Conservation (phyloP, 2,329 filamentous ascomycete genomes). For the Fusarium illudens region DNA sequence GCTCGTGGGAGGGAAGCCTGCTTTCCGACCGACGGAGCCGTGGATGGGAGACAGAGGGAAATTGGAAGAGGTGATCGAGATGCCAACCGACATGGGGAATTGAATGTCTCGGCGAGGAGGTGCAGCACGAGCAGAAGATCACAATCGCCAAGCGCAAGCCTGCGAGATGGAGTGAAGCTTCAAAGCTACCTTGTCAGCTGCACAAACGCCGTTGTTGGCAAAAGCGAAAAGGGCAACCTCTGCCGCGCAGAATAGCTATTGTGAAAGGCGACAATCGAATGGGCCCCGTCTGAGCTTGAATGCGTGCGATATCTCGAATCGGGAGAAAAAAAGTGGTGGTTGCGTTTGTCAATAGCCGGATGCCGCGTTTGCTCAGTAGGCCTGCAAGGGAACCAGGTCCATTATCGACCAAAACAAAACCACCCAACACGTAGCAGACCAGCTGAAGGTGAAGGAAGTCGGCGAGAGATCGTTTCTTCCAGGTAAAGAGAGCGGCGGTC, state of each 20-base stretch:
- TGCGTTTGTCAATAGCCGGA: constrained; percentile 24
- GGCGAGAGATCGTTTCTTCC: constrained; percentile 11
- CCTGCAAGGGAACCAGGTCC: constrained; percentile 30
- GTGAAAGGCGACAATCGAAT: constrained; percentile 22
- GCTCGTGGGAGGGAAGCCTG: constrained; percentile 23
- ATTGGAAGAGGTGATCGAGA: constrained; percentile 33
- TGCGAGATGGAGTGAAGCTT: constrained; percentile 8
- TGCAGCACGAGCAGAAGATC: constrained; percentile 1
- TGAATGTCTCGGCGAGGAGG: constrained; percentile 3
- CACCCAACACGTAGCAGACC: constrained; percentile 16
- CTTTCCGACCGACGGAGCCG: constrained; percentile 31
- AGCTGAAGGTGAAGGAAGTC: constrained; percentile 19
- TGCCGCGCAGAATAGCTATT: background rate
- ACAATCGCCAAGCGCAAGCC: constrained; percentile 1
- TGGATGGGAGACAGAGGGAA: constrained; percentile 36
- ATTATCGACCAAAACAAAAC: constrained; percentile 37
- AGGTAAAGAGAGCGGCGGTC: background rate
- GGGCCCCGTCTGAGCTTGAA: constrained; percentile 4
- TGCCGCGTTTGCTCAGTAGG: constrained; percentile 31
- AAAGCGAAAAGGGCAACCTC: background rate
- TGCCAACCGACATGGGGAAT: constrained; percentile 44
- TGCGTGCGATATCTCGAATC: constrained; percentile 6
- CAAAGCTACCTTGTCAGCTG: background rate
- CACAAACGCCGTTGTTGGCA: background rate
- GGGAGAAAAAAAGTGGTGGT: constrained; percentile 1